Percentiles rank a stretch among this genome's conserved stretches.
phyloP scores from a whole-genome alignment of 345 rosid genomes.

The Turritis glabra region DNA sequence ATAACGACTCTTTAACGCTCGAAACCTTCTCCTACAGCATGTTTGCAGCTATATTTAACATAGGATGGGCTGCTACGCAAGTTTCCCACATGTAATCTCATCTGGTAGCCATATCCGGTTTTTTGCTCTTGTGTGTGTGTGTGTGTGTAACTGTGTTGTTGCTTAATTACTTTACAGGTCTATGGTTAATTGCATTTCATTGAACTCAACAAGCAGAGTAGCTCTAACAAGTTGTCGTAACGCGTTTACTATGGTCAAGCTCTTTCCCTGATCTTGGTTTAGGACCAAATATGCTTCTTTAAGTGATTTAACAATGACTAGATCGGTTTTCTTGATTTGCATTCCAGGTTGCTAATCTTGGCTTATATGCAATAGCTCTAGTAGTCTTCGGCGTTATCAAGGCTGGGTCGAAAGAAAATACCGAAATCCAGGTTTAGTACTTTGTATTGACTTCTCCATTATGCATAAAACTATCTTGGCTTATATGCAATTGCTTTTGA shows the following conservation, averaged over 20 bases:
- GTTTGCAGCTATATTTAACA: conserved; percentile 88
- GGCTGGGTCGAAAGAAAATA: conserved; percentile 55
- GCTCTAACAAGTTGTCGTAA: conserved; percentile 87
- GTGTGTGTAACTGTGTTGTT: conserved; percentile 10
- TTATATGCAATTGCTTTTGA: too few relatives aligned
- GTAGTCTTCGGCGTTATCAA: conserved; percentile 53
- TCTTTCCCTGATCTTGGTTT: conserved; percentile 23
- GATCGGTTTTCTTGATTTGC: conserved; percentile 2
- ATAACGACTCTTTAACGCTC: conserved; percentile 44
- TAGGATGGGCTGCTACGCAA: conserved; percentile 98
- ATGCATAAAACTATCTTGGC: too few relatives aligned
- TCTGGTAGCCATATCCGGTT: background rate
- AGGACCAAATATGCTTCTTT: background rate
- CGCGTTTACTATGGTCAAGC: conserved; percentile 88
- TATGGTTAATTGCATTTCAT: conserved; percentile 88
- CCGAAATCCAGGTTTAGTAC: conserved; percentile 72
- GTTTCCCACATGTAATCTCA: conserved; percentile 89
- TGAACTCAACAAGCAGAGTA: conserved; percentile 87
- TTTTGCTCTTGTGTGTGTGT: background rate
- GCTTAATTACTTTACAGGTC: conserved; percentile 52
- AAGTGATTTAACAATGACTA: conserved; percentile 4
- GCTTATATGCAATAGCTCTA: conserved; percentile 79
- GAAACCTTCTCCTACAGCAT: conserved; percentile 78
- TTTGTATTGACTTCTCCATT: background rate
- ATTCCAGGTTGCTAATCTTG: conserved; percentile 82